Evolutionary conservation across 352 stramenopile species (phyloP).

Genomic region (Halophytophthora polymorphica): DNA sequence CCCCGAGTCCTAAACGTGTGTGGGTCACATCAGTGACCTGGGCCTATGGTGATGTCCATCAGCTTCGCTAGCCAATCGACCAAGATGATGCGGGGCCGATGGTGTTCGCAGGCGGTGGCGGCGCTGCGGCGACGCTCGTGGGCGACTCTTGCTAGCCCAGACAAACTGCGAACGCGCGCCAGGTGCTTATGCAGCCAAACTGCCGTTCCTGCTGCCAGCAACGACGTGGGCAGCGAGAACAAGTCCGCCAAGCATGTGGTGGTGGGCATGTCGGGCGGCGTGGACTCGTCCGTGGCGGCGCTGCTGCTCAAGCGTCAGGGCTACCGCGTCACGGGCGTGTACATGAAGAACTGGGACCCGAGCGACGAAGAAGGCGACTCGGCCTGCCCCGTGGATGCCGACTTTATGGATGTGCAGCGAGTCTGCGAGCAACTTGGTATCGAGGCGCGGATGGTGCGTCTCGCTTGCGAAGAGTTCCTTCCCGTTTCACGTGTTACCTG

Average conservation of each 20-base stretch:
- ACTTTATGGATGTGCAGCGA: slow-evolving; percentile 91
- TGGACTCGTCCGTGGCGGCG: slow-evolving; percentile 96
- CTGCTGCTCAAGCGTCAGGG: slow-evolving; percentile 89
- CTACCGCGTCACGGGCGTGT: slow-evolving; percentile 94
- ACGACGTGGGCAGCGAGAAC: background rate
- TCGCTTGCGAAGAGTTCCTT: no score
- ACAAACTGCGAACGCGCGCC: background rate
- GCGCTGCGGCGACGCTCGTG: slow-evolving; percentile 9
- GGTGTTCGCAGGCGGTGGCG: slow-evolving; percentile 1
- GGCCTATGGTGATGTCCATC: slow-evolving; percentile 2
- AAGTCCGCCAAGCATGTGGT: slow-evolving; percentile 78
- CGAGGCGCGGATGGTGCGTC: slow-evolving; percentile 60
- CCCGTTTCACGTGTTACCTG: background rate
- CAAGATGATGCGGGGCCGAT: slow-evolving; percentile 21
- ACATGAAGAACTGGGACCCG: slow-evolving; percentile 99
- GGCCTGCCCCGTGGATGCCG: slow-evolving; percentile 85
- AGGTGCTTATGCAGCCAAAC: slow-evolving; percentile 10
- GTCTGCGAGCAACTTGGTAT: slow-evolving; percentile 93
- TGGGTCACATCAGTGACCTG: slow-evolving; percentile 13
- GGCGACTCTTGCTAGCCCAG: background rate
- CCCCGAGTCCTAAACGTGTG: no score
- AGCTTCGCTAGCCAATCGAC: slow-evolving; percentile 12
- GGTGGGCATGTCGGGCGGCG: slow-evolving; percentile 97
- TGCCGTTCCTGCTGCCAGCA: background rate
- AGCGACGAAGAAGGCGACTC: slow-evolving; percentile 88